phyloP scores from a whole-genome alignment of 1,139 yeast species.

The Suhomyces wounanorum region DNA sequence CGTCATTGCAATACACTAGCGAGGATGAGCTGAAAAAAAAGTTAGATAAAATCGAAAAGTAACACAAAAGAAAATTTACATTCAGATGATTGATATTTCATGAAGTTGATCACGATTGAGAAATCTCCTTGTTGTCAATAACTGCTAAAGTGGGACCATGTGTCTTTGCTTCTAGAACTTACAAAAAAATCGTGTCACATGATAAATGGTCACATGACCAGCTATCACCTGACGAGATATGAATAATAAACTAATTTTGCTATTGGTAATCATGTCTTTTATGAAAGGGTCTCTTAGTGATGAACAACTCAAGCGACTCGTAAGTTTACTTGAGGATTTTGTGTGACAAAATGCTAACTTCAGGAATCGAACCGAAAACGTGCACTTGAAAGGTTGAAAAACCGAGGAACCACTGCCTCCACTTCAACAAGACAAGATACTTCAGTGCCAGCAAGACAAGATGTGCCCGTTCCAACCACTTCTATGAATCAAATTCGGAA shows the following conservation, averaged over 20 bases:
- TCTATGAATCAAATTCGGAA: constrained; percentile 13
- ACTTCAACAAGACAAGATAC: constrained; percentile 6
- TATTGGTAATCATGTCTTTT: constrained; percentile 14
- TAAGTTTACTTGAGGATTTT: constrained; percentile 9
- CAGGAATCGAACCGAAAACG: constrained; percentile 60
- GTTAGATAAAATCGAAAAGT: neutral
- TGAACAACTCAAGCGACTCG: constrained; percentile 19
- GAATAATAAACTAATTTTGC: neutral
- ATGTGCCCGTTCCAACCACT: constrained; percentile 18
- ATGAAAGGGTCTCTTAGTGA: constrained; percentile 17
- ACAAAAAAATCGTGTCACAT: neutral
- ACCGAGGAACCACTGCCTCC: constrained; percentile 29
- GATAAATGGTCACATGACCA: neutral
- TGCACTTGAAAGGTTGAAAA: constrained; percentile 57
- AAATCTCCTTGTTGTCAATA: neutral
- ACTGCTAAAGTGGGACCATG: neutral
- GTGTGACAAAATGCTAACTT: constrained; percentile 6
- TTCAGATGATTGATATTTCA: neutral
- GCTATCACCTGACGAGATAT: neutral
- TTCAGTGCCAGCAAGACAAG: constrained; percentile 15
- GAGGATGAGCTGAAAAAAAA: neutral
- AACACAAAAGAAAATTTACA: neutral
- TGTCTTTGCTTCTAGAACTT: neutral
- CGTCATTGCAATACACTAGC: constrained; percentile 22
- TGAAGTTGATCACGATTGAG: neutral